These are phyloP conservation scores for Beauveria caledonica DNA, from an alignment of 2,329 filamentous ascomycete genomes.

Conservation along the genomic window DNA sequence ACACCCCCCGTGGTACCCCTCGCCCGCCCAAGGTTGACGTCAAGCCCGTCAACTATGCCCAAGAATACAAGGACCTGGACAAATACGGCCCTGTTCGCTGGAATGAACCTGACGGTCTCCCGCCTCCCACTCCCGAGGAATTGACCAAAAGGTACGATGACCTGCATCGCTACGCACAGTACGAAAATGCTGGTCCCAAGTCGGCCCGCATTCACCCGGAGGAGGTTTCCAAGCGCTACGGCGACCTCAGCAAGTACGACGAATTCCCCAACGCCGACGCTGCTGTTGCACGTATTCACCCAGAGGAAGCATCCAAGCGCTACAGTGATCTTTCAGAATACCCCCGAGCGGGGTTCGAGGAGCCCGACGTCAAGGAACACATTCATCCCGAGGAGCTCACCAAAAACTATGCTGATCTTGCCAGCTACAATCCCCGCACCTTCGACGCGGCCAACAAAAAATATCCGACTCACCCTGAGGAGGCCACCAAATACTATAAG, in stretches of 20 bases:
- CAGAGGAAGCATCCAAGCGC: slow-evolving; percentile 25
- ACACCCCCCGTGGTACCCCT: slow-evolving; percentile 27
- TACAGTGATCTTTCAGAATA: slow-evolving; percentile 28
- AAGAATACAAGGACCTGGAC: slow-evolving; percentile 34
- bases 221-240: slow-evolving; percentile 25
- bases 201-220: slow-evolving; percentile 20
- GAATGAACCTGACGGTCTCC: slow-evolving; percentile 33
- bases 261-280: slow-evolving; percentile 20
- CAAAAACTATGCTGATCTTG: slow-evolving; percentile 34
- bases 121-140: slow-evolving; percentile 24
- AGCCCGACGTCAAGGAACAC: slow-evolving; percentile 18
- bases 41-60: slow-evolving; percentile 19
- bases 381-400: slow-evolving; percentile 31
- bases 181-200: slow-evolving; percentile 15
- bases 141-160: slow-evolving; percentile 32
- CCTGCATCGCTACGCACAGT: slow-evolving; percentile 24
- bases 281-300: slow-evolving; percentile 18
- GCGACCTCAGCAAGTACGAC: slow-evolving; percentile 27
- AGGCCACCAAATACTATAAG: slow-evolving; percentile 18
- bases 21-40: slow-evolving; percentile 28
- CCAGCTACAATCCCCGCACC: slow-evolving; percentile 27
- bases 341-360: slow-evolving; percentile 22
- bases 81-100: slow-evolving; percentile 30
- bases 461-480: slow-evolving; percentile 25
- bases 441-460: slow-evolving; percentile 21